A percentile compares a stretch with the other conserved stretches of the same genome.
These are phyloP conservation scores for Afroboletus lepidellus DNA, from an alignment of 1,284 basidiomycete species.

Conservation along the genomic window DNA sequence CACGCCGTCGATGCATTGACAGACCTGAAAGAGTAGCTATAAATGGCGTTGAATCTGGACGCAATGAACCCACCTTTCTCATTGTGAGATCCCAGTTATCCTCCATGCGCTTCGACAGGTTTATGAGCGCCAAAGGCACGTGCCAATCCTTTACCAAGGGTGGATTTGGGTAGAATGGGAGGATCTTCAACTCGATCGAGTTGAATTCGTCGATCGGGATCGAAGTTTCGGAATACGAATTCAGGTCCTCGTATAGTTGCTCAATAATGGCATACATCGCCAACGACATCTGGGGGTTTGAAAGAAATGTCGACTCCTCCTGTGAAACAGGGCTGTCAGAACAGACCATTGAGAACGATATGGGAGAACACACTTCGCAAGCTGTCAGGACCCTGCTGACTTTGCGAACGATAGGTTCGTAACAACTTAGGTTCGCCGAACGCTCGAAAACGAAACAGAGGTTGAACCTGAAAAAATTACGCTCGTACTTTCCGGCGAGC, in stretches of 20 bases:
- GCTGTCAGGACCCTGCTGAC: slow-evolving; percentile 83
- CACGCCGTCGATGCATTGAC: slow-evolving; percentile 82
- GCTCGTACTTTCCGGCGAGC: slow-evolving; percentile 68
- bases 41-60: neutral
- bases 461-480: slow-evolving; percentile 94
- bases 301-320: slow-evolving; percentile 90
- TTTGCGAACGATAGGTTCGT: slow-evolving; percentile 95
- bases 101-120: slow-evolving; percentile 77
- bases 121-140: slow-evolving; percentile 89
- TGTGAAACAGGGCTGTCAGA: slow-evolving; percentile 35
- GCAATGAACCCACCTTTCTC: slow-evolving; percentile 57
- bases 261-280: slow-evolving; percentile 88
- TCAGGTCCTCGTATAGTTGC: slow-evolving; percentile 95
- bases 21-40: slow-evolving; percentile 50
- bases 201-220: slow-evolving; percentile 88
- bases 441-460: slow-evolving; percentile 95
- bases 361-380: slow-evolving; percentile 72
- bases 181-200: slow-evolving; percentile 92
- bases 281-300: slow-evolving; percentile 66
- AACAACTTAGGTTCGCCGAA: slow-evolving; percentile 86
- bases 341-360: neutral
- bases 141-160: slow-evolving; percentile 90
- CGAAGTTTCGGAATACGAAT: slow-evolving; percentile 94
- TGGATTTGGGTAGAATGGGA: slow-evolving; percentile 96
- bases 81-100: slow-evolving; percentile 97